A percentile compares a stretch with the other conserved stretches of the same genome.
Evolutionary conservation across 2,329 filamentous ascomycete genomes (phyloP).

Genomic region (Decorospora gaudefroyi): DNA sequence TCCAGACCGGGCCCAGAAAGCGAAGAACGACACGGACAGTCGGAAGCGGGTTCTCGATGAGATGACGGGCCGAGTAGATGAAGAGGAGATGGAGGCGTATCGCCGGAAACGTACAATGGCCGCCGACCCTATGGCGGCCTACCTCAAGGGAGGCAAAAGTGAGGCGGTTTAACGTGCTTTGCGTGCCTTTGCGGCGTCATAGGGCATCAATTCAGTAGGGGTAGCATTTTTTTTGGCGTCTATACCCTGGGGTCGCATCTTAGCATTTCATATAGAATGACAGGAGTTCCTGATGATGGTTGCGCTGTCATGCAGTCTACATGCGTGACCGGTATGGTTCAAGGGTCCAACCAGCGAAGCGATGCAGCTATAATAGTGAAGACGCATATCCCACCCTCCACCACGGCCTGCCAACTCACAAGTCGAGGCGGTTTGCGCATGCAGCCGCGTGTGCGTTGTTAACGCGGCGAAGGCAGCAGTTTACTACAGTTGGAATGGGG

Average conservation of each 20-base stretch:
- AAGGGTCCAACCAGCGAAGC: constrained; percentile 19
- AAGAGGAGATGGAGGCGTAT: constrained; percentile 86
- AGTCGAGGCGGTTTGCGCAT: constrained; percentile 32
- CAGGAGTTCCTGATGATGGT: constrained; percentile 37
- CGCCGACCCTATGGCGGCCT: constrained; percentile 85
- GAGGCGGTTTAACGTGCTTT: constrained; percentile 56
- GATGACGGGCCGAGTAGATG: constrained; percentile 75
- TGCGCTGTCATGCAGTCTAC: constrained; percentile 42
- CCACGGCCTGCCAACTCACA: constrained; percentile 33
- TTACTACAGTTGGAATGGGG: too few species aligned
- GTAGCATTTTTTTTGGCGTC: constrained; percentile 46
- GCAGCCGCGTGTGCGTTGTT: constrained; percentile 45
- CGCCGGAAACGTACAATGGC: constrained; percentile 72
- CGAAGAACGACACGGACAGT: constrained; percentile 46
- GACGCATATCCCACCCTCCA: constrained; percentile 23
- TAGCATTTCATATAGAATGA: constrained; percentile 38
- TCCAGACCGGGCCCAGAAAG: constrained; percentile 49
- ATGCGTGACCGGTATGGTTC: constrained; percentile 34
- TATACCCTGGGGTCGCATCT: constrained; percentile 28
- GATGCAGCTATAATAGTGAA: constrained; percentile 22
- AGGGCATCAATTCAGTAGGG: constrained; percentile 20
- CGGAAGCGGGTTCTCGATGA: constrained; percentile 80
- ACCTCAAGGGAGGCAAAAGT: constrained; percentile 72
- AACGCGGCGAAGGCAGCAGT: constrained; percentile 26
- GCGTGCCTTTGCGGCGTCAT: constrained; percentile 14